Evolutionary conservation across 202 grass and related monocot genomes (phyloP).

Genomic region (Tripidium arundinaceum): DNA sequence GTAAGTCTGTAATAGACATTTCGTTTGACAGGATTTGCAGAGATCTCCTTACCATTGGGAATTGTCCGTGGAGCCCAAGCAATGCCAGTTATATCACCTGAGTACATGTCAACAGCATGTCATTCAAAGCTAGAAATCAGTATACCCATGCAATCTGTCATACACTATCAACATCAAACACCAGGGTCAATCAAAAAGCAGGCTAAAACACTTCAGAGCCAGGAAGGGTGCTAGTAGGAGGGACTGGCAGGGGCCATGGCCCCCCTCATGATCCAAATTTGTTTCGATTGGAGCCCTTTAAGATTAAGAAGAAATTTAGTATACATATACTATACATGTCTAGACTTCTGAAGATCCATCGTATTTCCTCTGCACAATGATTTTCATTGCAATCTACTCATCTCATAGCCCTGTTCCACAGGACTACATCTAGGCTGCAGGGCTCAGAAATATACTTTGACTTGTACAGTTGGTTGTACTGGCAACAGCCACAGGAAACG

Average conservation of each 20-base stretch:
- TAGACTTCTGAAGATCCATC: no score
- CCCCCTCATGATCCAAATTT: neutral
- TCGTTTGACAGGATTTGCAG: neutral
- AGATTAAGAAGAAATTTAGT: neutral
- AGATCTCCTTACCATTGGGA: slow-evolving; percentile 57
- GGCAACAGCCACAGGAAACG: neutral
- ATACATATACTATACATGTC: neutral
- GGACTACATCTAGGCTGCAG: slow-evolving; percentile 1
- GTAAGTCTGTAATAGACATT: neutral
- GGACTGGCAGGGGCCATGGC: neutral
- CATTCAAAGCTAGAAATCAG: slow-evolving; percentile 16
- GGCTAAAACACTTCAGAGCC: neutral
- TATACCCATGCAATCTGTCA: neutral
- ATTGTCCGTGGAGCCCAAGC: slow-evolving; percentile 62
- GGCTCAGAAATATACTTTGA: neutral
- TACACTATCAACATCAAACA: neutral
- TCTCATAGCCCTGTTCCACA: neutral
- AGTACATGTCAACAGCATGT: slow-evolving; percentile 22
- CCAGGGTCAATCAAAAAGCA: neutral
- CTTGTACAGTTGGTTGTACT: neutral
- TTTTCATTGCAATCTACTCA: no score
- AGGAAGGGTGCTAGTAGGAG: neutral
- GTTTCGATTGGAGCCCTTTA: neutral
- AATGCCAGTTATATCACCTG: slow-evolving; percentile 90
- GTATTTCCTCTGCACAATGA: no score